Base-by-base conservation (phyloP, 2,329 filamentous ascomycete genomes). In the Botrytis galanthina region DNA sequence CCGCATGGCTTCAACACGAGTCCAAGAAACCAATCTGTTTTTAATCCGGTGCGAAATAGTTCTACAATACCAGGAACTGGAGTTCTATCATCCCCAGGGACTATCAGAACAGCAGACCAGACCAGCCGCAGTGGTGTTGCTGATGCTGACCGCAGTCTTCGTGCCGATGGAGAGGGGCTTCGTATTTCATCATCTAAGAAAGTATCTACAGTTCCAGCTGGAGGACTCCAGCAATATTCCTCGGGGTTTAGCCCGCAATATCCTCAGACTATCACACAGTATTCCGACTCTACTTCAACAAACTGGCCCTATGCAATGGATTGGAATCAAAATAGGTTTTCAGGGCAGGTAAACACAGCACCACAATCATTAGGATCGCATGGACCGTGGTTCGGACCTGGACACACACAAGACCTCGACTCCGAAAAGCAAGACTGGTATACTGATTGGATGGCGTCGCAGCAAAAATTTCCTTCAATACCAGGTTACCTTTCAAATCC, bases 1-100 rank as follows among this genome's bases (percentile, higher is more conserved):
- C 39, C 63, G 29, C 42, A 26, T 14, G 71, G 71, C 16, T 72
- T 72, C 18, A 59, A 59, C n/a, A 12, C 62, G 29, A 61, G 63
- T 44, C 26, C 71, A 35, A 68, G 26, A 32, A 54, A 39, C 8
- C 46, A 68, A 29, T 68, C 29, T 69, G 37, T 37, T 20, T 44
- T 69, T 32, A 57, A 32, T 32, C 10, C 16, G n/a, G 20, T 26
- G 37, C 66, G 18, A 32, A 57, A 22, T 26, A 26, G 48, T 18
- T 69, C 66, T 44, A n/a, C 18, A 32, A 20, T 32, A 29, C 51
- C 51, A 16, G 48, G 37, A 39, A 42, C 18, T 68, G 66, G 20
- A 29, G 48, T 9, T 68, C 10, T 39, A 42, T 29, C n/a, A 44
- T 42, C 66, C n/a, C 42, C 51, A n/a, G 48, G 20, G 18, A 51